These are phyloP conservation scores for Exserohilum rostratum DNA, from an alignment of 2,329 filamentous ascomycete species.

Conservation along the genomic window DNA sequence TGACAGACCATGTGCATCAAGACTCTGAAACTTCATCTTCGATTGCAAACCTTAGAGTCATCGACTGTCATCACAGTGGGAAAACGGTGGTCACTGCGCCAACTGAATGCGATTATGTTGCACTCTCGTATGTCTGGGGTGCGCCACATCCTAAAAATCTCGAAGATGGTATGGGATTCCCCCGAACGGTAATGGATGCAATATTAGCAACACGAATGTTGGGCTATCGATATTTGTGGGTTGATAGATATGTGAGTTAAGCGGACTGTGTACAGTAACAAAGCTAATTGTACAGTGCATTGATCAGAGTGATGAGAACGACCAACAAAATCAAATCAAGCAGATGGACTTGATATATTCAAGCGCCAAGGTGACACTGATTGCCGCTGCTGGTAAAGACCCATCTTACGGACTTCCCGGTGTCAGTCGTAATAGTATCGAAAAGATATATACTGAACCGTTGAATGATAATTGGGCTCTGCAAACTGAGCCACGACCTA, in stretches of 20 bases:
- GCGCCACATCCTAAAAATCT: background rate
- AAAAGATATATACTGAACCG: background rate
- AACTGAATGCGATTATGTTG: background rate
- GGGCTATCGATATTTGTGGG: background rate
- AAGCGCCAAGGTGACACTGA: background rate
- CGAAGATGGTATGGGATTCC: background rate
- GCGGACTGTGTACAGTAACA: fast-evolving
- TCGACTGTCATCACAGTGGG: background rate
- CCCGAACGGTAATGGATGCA: background rate
- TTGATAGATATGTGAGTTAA: background rate
- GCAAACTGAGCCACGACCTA: background rate
- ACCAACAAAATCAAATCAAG: background rate
- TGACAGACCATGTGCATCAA: background rate
- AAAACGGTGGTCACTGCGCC: background rate
- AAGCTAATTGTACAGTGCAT: background rate
- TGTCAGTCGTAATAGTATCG: background rate
- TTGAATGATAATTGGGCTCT: background rate
- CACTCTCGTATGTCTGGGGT: background rate
- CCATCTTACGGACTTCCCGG: background rate
- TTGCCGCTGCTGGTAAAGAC: background rate
- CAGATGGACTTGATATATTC: background rate
- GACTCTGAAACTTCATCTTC: fast-evolving
- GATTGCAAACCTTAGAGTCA: background rate
- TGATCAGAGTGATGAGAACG: background rate
- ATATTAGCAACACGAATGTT: background rate